Conservation (phyloP, 1,139 yeast species). For the Diutina pseudorugosa region DNA sequence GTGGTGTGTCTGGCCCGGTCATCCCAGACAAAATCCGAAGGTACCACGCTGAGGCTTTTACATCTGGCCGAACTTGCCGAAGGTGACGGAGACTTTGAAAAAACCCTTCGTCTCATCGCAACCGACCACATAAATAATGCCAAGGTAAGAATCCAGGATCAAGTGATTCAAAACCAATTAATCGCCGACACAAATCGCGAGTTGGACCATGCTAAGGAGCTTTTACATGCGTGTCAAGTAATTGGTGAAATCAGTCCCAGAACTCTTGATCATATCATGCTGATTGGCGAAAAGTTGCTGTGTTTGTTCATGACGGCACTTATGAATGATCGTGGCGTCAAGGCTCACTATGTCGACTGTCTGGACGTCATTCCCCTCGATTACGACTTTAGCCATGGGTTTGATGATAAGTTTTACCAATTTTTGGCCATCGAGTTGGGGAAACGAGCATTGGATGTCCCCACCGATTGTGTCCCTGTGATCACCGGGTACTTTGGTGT, state of each 20-base stretch:
- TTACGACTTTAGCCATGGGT: conserved; percentile 38
- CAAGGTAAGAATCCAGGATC: conserved; percentile 33
- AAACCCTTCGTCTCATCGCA: conserved; percentile 49
- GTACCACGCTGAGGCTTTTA: conserved; percentile 80
- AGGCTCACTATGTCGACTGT: conserved; percentile 69
- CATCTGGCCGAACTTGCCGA: conserved; percentile 72
- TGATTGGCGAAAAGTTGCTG: conserved; percentile 86
- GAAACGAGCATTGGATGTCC: conserved; percentile 34
- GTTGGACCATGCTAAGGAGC: conserved; percentile 52
- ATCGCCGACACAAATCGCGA: conserved; percentile 49
- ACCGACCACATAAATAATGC: conserved; percentile 76
- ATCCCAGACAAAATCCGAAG: conserved; percentile 81
- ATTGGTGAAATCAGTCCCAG: conserved; percentile 87
- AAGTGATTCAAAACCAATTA: conserved; percentile 33
- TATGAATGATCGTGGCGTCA: conserved; percentile 68
- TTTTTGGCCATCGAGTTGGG: conserved; percentile 52
- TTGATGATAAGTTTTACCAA: conserved; percentile 59
- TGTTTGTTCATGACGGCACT: conserved; percentile 82
- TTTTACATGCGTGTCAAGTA: conserved; percentile 76
- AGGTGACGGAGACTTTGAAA: conserved; percentile 37
- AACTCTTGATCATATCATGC: conserved; percentile 81
- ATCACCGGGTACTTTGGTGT: conserved; percentile 91
- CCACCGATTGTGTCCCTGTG: conserved; percentile 59
- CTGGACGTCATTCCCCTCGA: conserved; percentile 58
- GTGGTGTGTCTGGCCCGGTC: conserved; percentile 96